Evolutionary conservation across 257 asterid genomes (phyloP).

Genomic region (Lycium ferocissimum): DNA sequence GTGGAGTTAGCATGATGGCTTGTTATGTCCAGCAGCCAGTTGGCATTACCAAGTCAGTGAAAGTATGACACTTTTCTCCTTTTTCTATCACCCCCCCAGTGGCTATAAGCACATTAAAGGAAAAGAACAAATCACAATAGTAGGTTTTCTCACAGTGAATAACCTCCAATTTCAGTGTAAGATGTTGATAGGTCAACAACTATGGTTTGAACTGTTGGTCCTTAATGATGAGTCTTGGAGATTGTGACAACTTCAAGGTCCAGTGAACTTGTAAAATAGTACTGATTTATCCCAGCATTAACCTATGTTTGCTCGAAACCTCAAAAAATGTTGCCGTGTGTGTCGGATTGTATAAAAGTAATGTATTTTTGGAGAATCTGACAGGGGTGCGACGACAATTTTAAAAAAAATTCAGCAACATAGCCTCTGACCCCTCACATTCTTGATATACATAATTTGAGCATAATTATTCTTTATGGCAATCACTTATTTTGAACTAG

Average conservation of each 20-base stretch:
- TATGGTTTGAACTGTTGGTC: constrained; percentile 41
- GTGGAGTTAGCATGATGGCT: constrained; percentile 25
- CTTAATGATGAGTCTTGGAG: constrained; percentile 42
- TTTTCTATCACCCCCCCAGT: background rate
- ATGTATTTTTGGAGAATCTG: background rate
- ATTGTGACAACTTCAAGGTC: constrained; percentile 26
- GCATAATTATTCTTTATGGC: background rate
- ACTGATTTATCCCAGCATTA: constrained; percentile 18
- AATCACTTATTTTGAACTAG: background rate
- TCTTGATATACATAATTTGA: background rate
- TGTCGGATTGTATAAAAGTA: background rate
- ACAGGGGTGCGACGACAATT: background rate
- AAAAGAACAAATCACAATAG: constrained; percentile 23
- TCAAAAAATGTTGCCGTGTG: background rate
- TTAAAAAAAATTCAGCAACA: background rate
- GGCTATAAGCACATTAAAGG: constrained; percentile 23
- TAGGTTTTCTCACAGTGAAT: constrained; percentile 35
- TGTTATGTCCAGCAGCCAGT: constrained; percentile 27
- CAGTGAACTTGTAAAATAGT: constrained; percentile 22
- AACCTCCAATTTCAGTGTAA: constrained; percentile 53
- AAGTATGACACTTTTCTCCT: background rate
- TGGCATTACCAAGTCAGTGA: constrained; percentile 22
- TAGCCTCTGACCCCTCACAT: background rate
- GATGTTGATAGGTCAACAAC: constrained; percentile 56
- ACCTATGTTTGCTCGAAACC: background rate